Evolutionary conservation across 192 early-diverging fungal species (phyloP).

Genomic region (Geosiphon pyriformis): DNA sequence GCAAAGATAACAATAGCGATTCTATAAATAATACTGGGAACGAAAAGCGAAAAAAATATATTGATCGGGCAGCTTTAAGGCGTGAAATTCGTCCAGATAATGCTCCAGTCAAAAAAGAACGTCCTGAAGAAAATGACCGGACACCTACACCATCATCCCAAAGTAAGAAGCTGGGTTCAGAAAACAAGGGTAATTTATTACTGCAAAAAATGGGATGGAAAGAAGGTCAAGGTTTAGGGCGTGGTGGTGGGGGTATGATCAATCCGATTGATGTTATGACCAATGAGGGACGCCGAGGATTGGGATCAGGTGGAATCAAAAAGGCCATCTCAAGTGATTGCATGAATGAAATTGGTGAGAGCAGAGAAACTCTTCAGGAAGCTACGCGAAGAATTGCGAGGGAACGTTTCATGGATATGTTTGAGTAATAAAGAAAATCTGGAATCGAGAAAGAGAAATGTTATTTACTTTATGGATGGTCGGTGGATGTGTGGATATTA

Average conservation of each 20-base stretch:
- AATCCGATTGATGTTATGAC: constrained; percentile 40
- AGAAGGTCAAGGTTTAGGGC: constrained; percentile 57
- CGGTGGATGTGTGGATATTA: no score
- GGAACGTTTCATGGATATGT: constrained; percentile 23
- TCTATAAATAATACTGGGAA: not conserved
- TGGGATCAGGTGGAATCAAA: constrained; percentile 16
- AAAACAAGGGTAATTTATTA: constrained; percentile 57
- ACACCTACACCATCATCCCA: not conserved
- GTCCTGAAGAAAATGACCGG: constrained; percentile 1
- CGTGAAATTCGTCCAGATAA: constrained; percentile 52
- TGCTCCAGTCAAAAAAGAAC: constrained; percentile 15
- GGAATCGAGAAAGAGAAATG: no score
- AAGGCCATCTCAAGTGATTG: not conserved
- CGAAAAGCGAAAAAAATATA: constrained; percentile 40
- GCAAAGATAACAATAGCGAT: not conserved
- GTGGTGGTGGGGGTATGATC: constrained; percentile 40
- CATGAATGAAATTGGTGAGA: not conserved
- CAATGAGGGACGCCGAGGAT: constrained; percentile 16
- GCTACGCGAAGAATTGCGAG: constrained; percentile 20
- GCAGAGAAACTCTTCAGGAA: constrained; percentile 17
- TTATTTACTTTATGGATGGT: no score
- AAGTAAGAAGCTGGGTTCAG: constrained; percentile 13
- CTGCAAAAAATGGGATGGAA: constrained; percentile 68
- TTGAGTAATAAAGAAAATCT: no score
- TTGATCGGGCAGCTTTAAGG: constrained; percentile 61